phyloP scores from a whole-genome alignment of 1,284 basidiomycete genomes.

The Microbotryum silenes-acaulis region DNA sequence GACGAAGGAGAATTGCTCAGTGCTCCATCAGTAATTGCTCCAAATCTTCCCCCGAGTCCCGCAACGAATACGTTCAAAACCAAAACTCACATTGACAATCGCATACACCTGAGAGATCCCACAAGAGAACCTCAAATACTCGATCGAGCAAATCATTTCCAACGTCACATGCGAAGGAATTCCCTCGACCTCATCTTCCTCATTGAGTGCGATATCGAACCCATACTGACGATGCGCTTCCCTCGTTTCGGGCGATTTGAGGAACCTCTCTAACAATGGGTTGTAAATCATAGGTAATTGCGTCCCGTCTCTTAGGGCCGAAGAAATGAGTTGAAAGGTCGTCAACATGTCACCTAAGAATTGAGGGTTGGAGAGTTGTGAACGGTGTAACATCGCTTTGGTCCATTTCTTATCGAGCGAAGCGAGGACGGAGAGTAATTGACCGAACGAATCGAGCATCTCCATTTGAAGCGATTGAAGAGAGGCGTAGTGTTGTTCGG shows the following conservation, averaged over 20 bases:
- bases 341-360: conserved; percentile 24
- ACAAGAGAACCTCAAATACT: conserved; percentile 27
- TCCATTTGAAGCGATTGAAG: conserved; percentile 22
- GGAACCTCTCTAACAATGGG: conserved; percentile 26
- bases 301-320: conserved; percentile 10
- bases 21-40: no score
- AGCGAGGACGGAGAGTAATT: conserved; percentile 16
- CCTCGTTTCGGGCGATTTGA: conserved; percentile 22
- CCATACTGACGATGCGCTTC: conserved; percentile 14
- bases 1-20: no score
- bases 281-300: conserved; percentile 26
- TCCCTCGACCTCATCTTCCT: conserved; percentile 18
- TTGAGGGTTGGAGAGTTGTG: conserved; percentile 21
- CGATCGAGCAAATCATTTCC: conserved; percentile 28
- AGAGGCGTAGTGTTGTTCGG: conserved; percentile 17
- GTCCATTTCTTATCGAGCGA: conserved; percentile 27
- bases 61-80: no score
- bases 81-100: conserved; percentile 10
- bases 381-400: conserved; percentile 24
- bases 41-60: no score
- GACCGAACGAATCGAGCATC: conserved; percentile 26
- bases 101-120: conserved; percentile 26
- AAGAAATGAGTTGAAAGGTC: conserved; percentile 19
- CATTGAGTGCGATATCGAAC: conserved; percentile 20
- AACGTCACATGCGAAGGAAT: conserved; percentile 27